Base-by-base conservation (phyloP, 495 filamentous ascomycete species). In the Penicillium soppii region DNA sequence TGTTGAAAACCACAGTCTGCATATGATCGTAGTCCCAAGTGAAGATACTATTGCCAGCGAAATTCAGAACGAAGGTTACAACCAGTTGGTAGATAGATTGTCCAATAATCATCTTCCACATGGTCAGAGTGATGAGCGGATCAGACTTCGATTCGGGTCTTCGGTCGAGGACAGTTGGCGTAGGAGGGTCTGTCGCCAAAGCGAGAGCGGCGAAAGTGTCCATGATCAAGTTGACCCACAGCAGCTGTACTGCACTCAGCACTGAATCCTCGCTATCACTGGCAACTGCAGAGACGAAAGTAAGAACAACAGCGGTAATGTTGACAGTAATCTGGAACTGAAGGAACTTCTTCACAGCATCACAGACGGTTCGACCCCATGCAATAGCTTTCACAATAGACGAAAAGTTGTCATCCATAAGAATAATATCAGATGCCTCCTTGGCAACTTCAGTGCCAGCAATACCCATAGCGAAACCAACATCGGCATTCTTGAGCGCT, bases 51-150 rank as follows among this genome's bases (percentile, higher is more conserved):
- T 52, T 50, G 4, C 91, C 90, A 21, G 79, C 85, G 67, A 92
- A 95, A 68, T 92, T 79, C 12, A 95, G 74, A 21, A 88, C 75
- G 20, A 95, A 76, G 0, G 86, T 90, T 5, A 95, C 85, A n/a
- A 81, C 75, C 20, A 95, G 73, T 62, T 95, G 89, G 62, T 85
- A 95, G 52, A 94, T 85, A 13, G 87, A 76, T 65, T 95, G 90
- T 15, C 89, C 89, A 48, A 90, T 78, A 42, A 95, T 92, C 89
- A 94, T 95, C 71, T 95, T 96, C 89, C 89, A 92, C 88, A 92
- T 95, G 15, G 82, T 87, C 26, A 83, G 63, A 8, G 82, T 90
- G 43, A 96, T 90, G 10, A 96, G 74, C 12, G 87, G 83, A 7
- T 85, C 80, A 7, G 86, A 85, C 64, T 90, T 92, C 4, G 82